phyloP scores from a whole-genome alignment of 2,329 filamentous ascomycete species.

The Aspergillus japonicus region DNA sequence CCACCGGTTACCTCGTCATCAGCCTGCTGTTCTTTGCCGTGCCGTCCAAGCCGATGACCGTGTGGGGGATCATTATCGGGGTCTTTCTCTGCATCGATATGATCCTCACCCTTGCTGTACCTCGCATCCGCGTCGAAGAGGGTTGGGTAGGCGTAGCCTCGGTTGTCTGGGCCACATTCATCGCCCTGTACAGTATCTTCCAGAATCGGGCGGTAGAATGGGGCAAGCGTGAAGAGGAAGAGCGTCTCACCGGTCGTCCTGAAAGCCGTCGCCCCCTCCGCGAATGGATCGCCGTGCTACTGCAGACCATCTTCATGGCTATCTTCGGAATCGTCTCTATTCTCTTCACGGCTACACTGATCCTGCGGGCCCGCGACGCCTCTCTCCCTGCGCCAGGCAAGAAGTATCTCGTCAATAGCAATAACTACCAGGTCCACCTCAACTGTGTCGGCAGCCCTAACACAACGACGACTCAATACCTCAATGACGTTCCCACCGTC shows the following conservation, averaged over 20 bases:
- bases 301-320: constrained; percentile 69
- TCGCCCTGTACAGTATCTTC: constrained; percentile 74
- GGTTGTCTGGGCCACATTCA: constrained; percentile 77
- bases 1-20: constrained; percentile 71
- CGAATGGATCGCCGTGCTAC: constrained; percentile 80
- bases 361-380: constrained; percentile 76
- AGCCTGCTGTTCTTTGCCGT: constrained; percentile 83
- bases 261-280: constrained; percentile 78
- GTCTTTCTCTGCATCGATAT: constrained; percentile 69
- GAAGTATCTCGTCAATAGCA: constrained; percentile 74
- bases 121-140: constrained; percentile 75
- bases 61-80: constrained; percentile 68
- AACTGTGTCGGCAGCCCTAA: constrained; percentile 74
- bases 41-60: constrained; percentile 74
- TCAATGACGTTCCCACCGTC: constrained; percentile 65
- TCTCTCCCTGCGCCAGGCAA: constrained; percentile 71
- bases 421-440: constrained; percentile 84
- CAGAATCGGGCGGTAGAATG: constrained; percentile 82
- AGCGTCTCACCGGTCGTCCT: constrained; percentile 82
- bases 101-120: constrained; percentile 75
- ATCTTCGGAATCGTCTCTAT: constrained; percentile 67
- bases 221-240: constrained; percentile 91
- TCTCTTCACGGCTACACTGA: constrained; percentile 75
- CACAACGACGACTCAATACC: constrained; percentile 51
- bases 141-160: constrained; percentile 88